Base-by-base conservation (phyloP, 2,329 filamentous ascomycete species). In the Cladosporium sp. region DNA sequence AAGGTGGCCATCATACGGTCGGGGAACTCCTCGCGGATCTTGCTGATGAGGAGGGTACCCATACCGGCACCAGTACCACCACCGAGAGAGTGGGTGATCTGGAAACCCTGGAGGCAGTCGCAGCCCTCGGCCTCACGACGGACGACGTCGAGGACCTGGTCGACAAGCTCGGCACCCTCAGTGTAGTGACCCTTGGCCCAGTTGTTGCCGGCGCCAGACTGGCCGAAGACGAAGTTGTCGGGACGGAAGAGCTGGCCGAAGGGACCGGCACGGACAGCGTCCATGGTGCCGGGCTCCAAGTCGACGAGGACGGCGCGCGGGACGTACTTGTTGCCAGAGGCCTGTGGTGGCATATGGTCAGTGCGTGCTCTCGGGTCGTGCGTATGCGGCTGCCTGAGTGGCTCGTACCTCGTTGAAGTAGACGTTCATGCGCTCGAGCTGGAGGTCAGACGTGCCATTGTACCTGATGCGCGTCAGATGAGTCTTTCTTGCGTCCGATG, bases 131-230 rank as follows among this genome's bases (percentile, higher is more conserved):
- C 92, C 83, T 98, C 93, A 69, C 93, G 92, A 73, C 93, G 93
- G 72, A 98, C 92, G 63, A 98, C 93, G 73, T 97, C 93, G 66
- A 98, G 85, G 65, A 98, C 93, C 71, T 96, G 83, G 81, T 98
- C 93, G 65, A 98, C 93, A 60, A 97, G 84, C 81, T 98, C 93
- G 66, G 93, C 93, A 84, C 93, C 93, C 81, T 98, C 93, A 62
- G 93, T 98, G 84, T 98, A 98, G 76, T 98, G 93, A 79, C 93
- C 93, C 86, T 97, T 98, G 77, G 93, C 93, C 93, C 93, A 98
- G 86, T 97, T 97, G 89, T 98, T 98, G 79, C 93, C 93, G 74
- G 93, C 93, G 83, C 93, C 92, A 68, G 93, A 97, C 81, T 97
- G 93, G 68, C 93, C 93, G 76, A 97, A 97, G 72, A 97, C 90